Conservation (phyloP, 208 protist genomes). For the Acanthamoeba lenticulata region DNA sequence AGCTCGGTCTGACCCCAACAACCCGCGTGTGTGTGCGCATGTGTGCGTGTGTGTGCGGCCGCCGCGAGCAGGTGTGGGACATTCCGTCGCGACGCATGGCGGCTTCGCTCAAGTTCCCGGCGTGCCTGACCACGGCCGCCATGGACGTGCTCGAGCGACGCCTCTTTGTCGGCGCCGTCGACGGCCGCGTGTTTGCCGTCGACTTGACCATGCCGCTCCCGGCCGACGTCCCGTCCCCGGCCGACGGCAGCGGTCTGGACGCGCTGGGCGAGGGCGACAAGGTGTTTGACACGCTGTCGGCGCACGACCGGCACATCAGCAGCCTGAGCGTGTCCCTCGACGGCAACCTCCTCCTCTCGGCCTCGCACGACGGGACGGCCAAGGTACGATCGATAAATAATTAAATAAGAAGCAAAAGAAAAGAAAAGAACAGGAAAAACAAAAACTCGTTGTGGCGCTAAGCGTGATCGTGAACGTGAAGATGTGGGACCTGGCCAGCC, state of each 20-base stretch:
- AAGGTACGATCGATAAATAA: too few relatives aligned
- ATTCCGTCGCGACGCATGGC: conserved; percentile 48
- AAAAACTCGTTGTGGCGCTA: too few relatives aligned
- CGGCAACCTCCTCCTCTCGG: conserved; percentile 15
- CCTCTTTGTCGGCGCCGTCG: conserved; percentile 28
- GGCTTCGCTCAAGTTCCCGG: conserved; percentile 66
- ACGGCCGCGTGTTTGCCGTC: conserved; percentile 12
- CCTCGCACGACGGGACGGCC: conserved; percentile 46
- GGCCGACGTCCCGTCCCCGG: background rate
- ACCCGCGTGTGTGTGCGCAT: background rate
- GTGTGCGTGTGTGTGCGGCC: too few relatives aligned
- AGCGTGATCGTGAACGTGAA: background rate
- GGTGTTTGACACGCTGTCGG: background rate
- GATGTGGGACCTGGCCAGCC: conserved; percentile 64
- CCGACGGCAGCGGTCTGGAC: background rate
- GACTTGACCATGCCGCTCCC: conserved; percentile 54
- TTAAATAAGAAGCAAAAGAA: too few relatives aligned
- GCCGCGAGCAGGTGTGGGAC: conserved; percentile 42
- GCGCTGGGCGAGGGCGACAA: background rate
- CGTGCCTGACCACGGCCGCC: conserved; percentile 2
- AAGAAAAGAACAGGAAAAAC: too few relatives aligned
- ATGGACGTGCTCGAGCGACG: conserved; percentile 46
- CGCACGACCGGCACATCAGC: conserved; percentile 28
- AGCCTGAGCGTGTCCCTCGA: conserved; percentile 15
- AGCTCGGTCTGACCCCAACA: too few relatives aligned